These are phyloP conservation scores for Calonectria honghensis DNA, from an alignment of 2,329 filamentous ascomycete genomes.

Conservation along the genomic window DNA sequence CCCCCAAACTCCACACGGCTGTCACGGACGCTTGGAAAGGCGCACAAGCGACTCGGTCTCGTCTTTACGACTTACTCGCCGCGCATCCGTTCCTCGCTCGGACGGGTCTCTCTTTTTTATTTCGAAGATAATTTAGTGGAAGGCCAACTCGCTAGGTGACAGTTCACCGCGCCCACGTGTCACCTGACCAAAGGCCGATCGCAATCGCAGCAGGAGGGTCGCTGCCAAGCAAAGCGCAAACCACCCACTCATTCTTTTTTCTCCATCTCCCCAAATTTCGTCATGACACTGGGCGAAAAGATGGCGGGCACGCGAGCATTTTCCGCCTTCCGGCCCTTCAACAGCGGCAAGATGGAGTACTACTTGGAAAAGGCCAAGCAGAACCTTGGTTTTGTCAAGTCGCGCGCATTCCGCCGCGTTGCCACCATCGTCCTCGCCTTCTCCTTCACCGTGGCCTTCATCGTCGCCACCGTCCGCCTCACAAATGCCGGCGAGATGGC, in stretches of 20 bases:
- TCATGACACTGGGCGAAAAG: slow-evolving; percentile 11
- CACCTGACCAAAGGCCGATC: slow-evolving; percentile 13
- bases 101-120: background rate
- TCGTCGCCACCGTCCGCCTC: slow-evolving; percentile 44
- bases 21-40: background rate
- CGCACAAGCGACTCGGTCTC: background rate
- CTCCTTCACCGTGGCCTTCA: slow-evolving; percentile 38
- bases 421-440: slow-evolving; percentile 40
- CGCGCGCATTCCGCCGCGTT: slow-evolving; percentile 46
- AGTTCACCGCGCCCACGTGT: background rate
- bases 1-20: slow-evolving; percentile 15
- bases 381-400: slow-evolving; percentile 42
- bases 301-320: slow-evolving; percentile 1
- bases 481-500: slow-evolving; percentile 46
- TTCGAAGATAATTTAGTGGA: background rate
- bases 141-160: background rate
- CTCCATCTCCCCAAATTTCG: background rate
- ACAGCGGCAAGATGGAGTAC: slow-evolving; percentile 2
- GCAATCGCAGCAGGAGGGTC: background rate
- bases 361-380: slow-evolving; percentile 37
- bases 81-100: slow-evolving; percentile 3
- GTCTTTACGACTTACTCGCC: slow-evolving; percentile 2
- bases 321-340: background rate
- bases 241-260: background rate
- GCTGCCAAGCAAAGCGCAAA: background rate